Percentiles rank a stretch among this genome's conserved stretches.
Evolutionary conservation across 176 grass and related monocot species (phyloP).

Genomic region (Musa troglodytarum): DNA sequence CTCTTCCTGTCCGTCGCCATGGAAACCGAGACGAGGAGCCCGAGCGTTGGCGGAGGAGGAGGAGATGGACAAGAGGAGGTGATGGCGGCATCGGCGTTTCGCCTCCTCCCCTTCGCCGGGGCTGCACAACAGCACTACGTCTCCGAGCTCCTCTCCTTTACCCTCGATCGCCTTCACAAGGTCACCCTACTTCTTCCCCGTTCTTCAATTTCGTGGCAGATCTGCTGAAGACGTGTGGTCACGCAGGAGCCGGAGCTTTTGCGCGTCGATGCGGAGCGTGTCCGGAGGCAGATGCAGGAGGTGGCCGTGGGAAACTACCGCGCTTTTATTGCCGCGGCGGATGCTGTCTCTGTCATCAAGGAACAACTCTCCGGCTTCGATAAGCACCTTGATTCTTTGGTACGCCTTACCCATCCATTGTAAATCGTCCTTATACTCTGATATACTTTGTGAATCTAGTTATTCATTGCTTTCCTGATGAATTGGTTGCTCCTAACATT

Average conservation of each 20-base stretch:
- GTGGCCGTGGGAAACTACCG: constrained; percentile 96
- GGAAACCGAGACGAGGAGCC: background rate
- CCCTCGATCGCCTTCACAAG: constrained; percentile 97
- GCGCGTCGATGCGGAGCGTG: constrained; percentile 91
- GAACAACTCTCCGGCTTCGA: constrained; percentile 84
- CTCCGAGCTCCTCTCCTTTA: constrained; percentile 99
- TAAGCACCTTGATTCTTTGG: constrained; percentile 76
- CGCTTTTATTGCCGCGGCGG: constrained; percentile 82
- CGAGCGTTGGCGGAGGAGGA: background rate
- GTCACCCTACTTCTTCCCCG: constrained; percentile 20
- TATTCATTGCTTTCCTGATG: no score
- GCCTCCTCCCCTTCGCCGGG: constrained; percentile 44
- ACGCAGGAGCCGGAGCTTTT: constrained; percentile 93
- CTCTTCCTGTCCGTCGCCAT: background rate
- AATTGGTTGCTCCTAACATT: no score
- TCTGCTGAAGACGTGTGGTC: constrained; percentile 1
- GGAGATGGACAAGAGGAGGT: background rate
- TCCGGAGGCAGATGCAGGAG: constrained; percentile 98
- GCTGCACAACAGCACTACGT: constrained; percentile 74
- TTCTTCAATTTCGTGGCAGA: constrained; percentile 7
- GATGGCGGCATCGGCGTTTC: constrained; percentile 15
- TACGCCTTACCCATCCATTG: constrained; percentile 12
- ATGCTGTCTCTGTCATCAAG: constrained; percentile 88
- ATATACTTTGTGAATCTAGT: constrained; percentile 12
- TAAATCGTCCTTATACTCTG: background rate